A percentile compares a stretch with the other conserved stretches of the same genome.
These are phyloP conservation scores for Neurospora sp. DNA, from an alignment of 495 filamentous ascomycete genomes.

Conservation along the genomic window DNA sequence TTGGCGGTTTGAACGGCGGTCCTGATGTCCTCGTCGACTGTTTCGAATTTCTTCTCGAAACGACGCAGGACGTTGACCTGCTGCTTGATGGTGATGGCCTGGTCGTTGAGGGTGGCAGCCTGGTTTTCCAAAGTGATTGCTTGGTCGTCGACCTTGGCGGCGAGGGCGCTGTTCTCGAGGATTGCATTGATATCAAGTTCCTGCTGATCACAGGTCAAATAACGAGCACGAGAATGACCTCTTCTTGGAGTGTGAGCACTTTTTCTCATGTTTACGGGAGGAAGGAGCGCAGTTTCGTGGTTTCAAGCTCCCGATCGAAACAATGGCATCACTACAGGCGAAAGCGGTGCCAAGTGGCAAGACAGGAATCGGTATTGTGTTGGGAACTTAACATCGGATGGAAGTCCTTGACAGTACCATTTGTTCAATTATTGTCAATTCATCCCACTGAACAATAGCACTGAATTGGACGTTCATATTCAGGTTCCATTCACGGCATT, in stretches of 20 bases:
- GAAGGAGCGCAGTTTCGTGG: too few relatives aligned
- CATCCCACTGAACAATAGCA: neutral
- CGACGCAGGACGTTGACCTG: neutral
- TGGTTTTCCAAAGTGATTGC: neutral
- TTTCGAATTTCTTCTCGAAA: neutral
- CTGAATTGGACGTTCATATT: neutral
- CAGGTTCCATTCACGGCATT: neutral
- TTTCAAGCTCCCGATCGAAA: neutral
- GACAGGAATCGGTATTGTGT: neutral
- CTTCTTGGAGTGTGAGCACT: too few relatives aligned
- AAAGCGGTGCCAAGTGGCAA: neutral
- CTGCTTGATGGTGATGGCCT: neutral
- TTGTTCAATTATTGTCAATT: neutral
- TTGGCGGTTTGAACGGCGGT: neutral
- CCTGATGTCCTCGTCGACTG: neutral
- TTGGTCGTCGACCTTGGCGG: neutral
- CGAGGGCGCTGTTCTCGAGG: neutral
- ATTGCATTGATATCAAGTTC: neutral
- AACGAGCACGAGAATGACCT: too few relatives aligned
- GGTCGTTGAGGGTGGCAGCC: too few relatives aligned
- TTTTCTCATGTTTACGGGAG: too few relatives aligned
- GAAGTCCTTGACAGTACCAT: neutral
- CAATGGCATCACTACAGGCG: neutral
- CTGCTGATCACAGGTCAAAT: too few relatives aligned
- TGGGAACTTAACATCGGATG: neutral